Base-by-base conservation (phyloP, 768 basidiomycete genomes). In the Boletellus ananiceps region DNA sequence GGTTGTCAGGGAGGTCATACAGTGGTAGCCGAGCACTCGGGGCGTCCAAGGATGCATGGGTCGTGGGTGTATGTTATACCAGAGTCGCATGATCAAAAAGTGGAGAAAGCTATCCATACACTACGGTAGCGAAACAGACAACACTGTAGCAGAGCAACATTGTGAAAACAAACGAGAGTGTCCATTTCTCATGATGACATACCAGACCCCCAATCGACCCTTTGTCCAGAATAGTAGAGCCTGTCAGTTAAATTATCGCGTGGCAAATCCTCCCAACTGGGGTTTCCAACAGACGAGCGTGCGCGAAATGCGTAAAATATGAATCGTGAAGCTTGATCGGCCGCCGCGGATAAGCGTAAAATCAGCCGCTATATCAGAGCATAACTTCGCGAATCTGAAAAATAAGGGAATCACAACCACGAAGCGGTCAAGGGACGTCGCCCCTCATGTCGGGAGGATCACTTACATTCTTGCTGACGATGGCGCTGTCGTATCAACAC, bases 401-500 rank as follows among this genome's bases (percentile, higher is more conserved):
- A n/a, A 39, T 3, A 29, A 51, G 41, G 31, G 41, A 38, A 38
- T 44, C 40, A 25, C 9, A 11, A 37, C 13, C 18, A 25, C 21
- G 32, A 38, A 52, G 38, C 29, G 27, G 3, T 48, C 48, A 34
- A 40, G 47, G 33, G 25, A 35, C 47, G 40, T 34, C 16, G 14
- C 47, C 50, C 34, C 32, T 33, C 15, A 42, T n/a, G 7, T 41
- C 51, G 46, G 29, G 46, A 32, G 43, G 40, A 48, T 45, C 21
- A 83, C 84, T 73, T 70, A 86, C 84, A 53, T 84, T 85, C 59
- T 77, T 82, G 74, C 78, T 84, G 58, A 86, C 78, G 56, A 85
- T 78, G 47, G 82, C 72, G 65, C 84, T 85, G 64, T 57, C 49
- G 18, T 40, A 38, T 51, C 51, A 35, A 41, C 51, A 8, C 29